Evolutionary conservation across 306 rosid species (phyloP).

Genomic region (Quercus glauca): DNA sequence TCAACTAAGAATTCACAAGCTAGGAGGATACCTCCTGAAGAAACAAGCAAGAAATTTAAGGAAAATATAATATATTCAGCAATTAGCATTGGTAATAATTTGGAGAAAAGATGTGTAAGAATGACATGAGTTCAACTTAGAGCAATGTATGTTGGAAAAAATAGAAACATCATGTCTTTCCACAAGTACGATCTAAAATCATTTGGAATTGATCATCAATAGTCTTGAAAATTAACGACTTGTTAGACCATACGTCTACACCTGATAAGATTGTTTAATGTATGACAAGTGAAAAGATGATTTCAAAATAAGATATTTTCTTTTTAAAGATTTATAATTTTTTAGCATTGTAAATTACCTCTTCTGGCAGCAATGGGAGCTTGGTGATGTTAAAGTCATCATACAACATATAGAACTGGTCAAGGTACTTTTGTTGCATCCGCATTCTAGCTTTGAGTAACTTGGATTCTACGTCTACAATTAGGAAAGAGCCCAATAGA

Average conservation of each 20-base stretch:
- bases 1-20: neutral
- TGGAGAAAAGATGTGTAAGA: neutral
- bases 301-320: neutral
- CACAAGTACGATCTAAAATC: neutral
- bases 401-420: constrained; percentile 94
- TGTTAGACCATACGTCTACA: neutral
- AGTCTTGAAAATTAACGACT: neutral
- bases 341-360: constrained; percentile 50
- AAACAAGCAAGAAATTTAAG: neutral
- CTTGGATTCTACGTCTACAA: constrained; percentile 76
- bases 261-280: neutral
- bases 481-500: constrained; percentile 2
- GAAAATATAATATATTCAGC: neutral
- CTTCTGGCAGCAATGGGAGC: constrained; percentile 92
- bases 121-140: neutral
- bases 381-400: constrained; percentile 91
- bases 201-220: neutral
- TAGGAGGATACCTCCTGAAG: neutral
- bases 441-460: constrained; percentile 95
- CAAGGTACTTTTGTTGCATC: constrained; percentile 91
- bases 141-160: neutral
- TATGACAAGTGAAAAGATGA: neutral
- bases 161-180: neutral
- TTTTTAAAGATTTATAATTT: neutral
- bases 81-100: neutral